A percentile compares a stretch with the other conserved stretches of the same genome.
Evolutionary conservation across 2,329 filamentous ascomycete species (phyloP).

Genomic region (Curvularia spicifera): DNA sequence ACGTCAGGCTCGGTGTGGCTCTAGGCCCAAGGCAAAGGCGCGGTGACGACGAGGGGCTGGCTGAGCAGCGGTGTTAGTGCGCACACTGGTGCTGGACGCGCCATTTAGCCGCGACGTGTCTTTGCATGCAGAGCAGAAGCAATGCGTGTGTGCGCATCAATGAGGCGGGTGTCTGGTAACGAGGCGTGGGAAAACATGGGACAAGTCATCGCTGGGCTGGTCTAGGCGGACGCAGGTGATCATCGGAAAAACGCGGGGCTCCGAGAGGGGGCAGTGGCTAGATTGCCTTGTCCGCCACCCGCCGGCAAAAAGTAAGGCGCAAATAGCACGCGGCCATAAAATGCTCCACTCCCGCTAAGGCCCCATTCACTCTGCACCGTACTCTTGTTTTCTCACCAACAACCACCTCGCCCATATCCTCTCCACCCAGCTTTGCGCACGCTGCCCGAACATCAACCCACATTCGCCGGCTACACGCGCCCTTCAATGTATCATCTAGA

Average conservation of each 20-base stretch:
- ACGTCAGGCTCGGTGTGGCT: not conserved
- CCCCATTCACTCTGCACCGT: not conserved
- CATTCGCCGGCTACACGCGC: not conserved
- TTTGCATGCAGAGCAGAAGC: not conserved
- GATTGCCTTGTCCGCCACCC: not conserved
- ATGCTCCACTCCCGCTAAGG: conserved; percentile 12
- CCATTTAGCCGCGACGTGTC: not conserved
- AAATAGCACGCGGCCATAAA: not conserved
- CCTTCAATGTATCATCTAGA: conserved; percentile 36
- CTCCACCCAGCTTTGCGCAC: not conserved
- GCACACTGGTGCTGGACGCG: not conserved
- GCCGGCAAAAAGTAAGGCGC: not conserved
- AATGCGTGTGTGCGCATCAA: not conserved
- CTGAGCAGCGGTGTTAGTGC: not conserved
- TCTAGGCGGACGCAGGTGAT: conserved; percentile 9
- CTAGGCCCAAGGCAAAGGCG: not conserved
- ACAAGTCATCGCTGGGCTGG: not conserved
- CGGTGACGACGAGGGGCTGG: not conserved
- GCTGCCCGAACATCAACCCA: not conserved
- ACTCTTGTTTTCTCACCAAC: not conserved
- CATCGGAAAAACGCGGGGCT: conserved; percentile 10
- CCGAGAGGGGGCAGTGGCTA: conserved; percentile 7
- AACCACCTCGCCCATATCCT: not conserved
- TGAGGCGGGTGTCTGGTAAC: not conserved
- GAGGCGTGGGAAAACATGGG: not conserved